phyloP scores from a whole-genome alignment of 2,329 filamentous ascomycete species.

The Dothistroma pini region DNA sequence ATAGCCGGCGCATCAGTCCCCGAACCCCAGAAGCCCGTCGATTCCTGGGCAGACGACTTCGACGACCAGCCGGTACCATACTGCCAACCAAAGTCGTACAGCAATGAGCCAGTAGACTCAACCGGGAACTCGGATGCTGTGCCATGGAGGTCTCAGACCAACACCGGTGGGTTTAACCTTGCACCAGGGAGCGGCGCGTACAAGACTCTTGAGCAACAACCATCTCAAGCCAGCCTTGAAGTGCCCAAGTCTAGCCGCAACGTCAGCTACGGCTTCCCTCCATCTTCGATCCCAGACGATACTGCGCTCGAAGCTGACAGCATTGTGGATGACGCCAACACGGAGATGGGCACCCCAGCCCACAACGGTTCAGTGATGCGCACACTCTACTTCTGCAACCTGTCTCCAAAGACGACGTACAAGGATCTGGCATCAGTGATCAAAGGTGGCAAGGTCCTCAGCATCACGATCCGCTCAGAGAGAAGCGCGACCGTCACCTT shows the following conservation, averaged over 20 bases:
- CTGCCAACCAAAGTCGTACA: not conserved
- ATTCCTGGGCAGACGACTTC: conserved; percentile 26
- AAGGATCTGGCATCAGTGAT: conserved; percentile 62
- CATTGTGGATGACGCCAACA: conserved; percentile 15
- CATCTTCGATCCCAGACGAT: conserved; percentile 24
- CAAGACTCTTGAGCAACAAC: conserved; percentile 9
- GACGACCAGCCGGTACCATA: conserved; percentile 10
- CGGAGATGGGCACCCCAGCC: not conserved
- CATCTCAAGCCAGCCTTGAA: conserved; percentile 4
- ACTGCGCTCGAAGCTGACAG: conserved; percentile 22
- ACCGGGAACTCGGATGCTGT: not conserved
- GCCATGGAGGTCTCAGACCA: not conserved
- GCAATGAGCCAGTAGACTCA: not conserved
- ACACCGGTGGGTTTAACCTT: conserved; percentile 8
- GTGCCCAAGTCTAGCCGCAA: conserved; percentile 17
- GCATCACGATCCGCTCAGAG: conserved; percentile 63
- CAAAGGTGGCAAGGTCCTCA: conserved; percentile 67
- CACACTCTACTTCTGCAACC: conserved; percentile 60
- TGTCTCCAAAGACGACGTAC: conserved; percentile 61
- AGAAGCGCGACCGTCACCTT: conserved; percentile 66
- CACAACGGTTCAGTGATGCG: conserved; percentile 32
- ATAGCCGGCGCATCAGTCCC: conserved; percentile 31
- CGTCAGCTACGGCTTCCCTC: conserved; percentile 18
- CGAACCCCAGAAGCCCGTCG: conserved; percentile 12
- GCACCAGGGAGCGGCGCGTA: conserved; percentile 13